phyloP scores from a whole-genome alignment of 345 rosid species.

The Geranium rotundifolium region DNA sequence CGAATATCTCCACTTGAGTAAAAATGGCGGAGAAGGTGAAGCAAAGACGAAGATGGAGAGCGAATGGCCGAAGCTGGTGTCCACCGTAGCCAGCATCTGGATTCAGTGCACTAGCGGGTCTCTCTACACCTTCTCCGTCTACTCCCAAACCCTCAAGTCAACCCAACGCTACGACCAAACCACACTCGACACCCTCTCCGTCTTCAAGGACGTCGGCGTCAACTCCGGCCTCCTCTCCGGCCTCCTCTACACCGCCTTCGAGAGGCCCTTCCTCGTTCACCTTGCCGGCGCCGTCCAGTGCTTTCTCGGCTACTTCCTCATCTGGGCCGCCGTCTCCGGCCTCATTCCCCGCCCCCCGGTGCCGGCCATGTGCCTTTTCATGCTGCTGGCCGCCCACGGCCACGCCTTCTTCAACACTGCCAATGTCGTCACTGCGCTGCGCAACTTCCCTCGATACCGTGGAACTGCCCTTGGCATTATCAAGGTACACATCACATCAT shows the following conservation, averaged over 20 bases:
- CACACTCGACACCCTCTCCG: constrained; percentile 61
- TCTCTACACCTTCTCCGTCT: constrained; percentile 62
- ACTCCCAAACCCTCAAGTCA: constrained; percentile 51
- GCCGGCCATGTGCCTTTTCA: constrained; percentile 20
- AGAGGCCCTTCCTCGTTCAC: constrained; percentile 34
- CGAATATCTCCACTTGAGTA: no score
- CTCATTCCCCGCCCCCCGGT: constrained; percentile 29
- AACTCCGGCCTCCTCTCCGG: constrained; percentile 54
- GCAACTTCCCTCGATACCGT: constrained; percentile 20
- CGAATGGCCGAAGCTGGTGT: constrained; percentile 13
- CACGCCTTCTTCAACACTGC: constrained; percentile 32
- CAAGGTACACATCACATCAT: constrained; percentile 16
- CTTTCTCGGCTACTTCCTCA: constrained; percentile 49
- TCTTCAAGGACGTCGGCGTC: constrained; percentile 62
- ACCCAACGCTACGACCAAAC: constrained; percentile 59
- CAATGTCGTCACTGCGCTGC: constrained; percentile 21
- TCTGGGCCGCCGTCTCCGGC: constrained; percentile 57
- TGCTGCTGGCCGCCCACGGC: constrained; percentile 25
- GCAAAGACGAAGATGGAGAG: background rate
- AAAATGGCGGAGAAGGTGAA: no score
- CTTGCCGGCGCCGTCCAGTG: constrained; percentile 38
- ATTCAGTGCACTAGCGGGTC: constrained; percentile 56
- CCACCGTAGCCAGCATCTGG: constrained; percentile 65
- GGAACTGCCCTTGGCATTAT: constrained; percentile 31
- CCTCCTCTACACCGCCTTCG: constrained; percentile 35